Base-by-base conservation (phyloP, 139 green algal species). In the Chlorella sorokiniana region DNA sequence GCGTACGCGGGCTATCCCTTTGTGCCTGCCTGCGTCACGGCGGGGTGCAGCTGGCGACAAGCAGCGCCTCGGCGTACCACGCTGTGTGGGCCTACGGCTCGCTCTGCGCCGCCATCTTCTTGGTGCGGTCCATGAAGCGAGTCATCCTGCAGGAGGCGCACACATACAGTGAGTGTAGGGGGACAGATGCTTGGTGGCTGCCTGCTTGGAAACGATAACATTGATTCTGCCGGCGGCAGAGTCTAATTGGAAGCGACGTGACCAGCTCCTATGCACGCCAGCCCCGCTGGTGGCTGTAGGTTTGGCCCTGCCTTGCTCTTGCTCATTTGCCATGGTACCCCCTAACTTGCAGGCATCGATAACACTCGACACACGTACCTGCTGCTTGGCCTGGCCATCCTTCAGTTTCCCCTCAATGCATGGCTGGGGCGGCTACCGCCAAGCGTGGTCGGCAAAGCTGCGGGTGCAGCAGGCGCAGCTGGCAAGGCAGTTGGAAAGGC, bases 101-200 rank as follows among this genome's bases (percentile, higher is more conserved):
- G 63, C 52, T 96, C 4, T 94, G 86, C 83, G 94, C 91, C 82
- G 94, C 89, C 2, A 77, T 97, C 1, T 98, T 99, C 87, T 84
- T 98, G 41, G 95, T 99, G 38, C 91, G 95, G 33, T 97, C 94
- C 23, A 91, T 99, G 88, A 99, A 99, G 86, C 87, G 96, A 1
- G 85, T 97, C 42, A 89, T 98, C 41, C 96, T 98, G 82, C 87
- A 92, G 31, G 79, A 79, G 37, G 52, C 78, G 0, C 48, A 51
- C 44, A 54, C 65, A 3, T 77, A 78, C 67, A 82, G 77, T 82
- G 45, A 82, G 77, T 76, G 35, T 16, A 42, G 27, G 22, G 16
- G 63, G 63, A 16, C 31, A 22, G 14, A n/a, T n/a, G 56, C n/a
- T n/a, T n/a, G n/a, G 6, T 35, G 54, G 25, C 10, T 61, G 31